A percentile compares a stretch with the other conserved stretches of the same genome.
Evolutionary conservation across 2,329 filamentous ascomycete genomes (phyloP).

Genomic region (Cladobotryum protrusum): DNA sequence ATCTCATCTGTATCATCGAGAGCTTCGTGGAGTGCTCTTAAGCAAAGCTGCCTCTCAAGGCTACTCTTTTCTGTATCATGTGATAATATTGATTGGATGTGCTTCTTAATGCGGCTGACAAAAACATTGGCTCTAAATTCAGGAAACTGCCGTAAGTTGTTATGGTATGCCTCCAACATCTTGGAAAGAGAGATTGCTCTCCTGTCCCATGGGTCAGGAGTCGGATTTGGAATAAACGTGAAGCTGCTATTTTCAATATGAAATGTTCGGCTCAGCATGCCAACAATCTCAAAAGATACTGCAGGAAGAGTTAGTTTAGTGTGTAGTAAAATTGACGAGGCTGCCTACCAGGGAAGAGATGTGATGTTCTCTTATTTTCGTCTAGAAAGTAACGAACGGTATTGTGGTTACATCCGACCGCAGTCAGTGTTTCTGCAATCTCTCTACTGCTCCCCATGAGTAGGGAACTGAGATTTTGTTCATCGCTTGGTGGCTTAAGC

Average conservation of each 20-base stretch:
- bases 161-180: conserved; percentile 34
- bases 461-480: conserved; percentile 38
- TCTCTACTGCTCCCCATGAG: conserved; percentile 44
- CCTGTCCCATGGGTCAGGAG: conserved; percentile 47
- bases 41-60: conserved; percentile 26
- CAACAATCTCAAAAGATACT: conserved; percentile 54
- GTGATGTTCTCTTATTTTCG: conserved; percentile 33
- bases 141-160: conserved; percentile 19
- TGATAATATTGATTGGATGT: conserved; percentile 20
- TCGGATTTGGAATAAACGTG: conserved; percentile 52
- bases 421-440: conserved; percentile 45
- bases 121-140: conserved; percentile 18
- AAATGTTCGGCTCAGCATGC: conserved; percentile 48
- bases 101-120: conserved; percentile 19
- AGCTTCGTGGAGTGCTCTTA: conserved; percentile 34
- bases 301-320: conserved; percentile 10
- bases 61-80: conserved; percentile 18
- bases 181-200: conserved; percentile 39
- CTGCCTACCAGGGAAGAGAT: conserved; percentile 43
- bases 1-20: conserved; percentile 38
- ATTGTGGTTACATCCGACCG: conserved; percentile 49
- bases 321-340: conserved; percentile 8
- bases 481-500: conserved; percentile 32
- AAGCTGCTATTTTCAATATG: conserved; percentile 45
- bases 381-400: conserved; percentile 40